Conservation (phyloP, 495 filamentous ascomycete species). For the Cryomyces antarcticus region DNA sequence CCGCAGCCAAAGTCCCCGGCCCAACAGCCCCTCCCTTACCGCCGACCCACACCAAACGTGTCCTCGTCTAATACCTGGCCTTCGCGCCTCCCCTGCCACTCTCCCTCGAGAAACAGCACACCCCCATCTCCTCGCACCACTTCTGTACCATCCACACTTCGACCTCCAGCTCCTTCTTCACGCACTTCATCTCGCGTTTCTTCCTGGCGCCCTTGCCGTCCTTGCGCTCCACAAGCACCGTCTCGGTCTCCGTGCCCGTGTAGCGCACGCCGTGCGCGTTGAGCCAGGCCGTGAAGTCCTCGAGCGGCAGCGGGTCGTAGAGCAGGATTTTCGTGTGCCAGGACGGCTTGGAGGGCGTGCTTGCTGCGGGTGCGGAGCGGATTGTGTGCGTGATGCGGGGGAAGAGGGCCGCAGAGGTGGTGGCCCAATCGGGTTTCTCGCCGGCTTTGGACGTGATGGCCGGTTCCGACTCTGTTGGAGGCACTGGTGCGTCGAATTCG, state of each 20-base stretch:
- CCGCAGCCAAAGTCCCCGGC: too few relatives aligned
- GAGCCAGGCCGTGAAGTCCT: constrained; percentile 70
- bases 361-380: constrained; percentile 27
- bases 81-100: constrained; percentile 6
- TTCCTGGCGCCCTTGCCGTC: constrained; percentile 1
- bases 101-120: constrained; percentile 15
- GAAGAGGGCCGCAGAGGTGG: constrained; percentile 22
- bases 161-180: constrained; percentile 38
- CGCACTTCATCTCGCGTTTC: neutral
- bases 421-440: constrained; percentile 6
- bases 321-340: constrained; percentile 88
- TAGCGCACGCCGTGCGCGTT: constrained; percentile 45
- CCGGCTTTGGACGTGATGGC: too few relatives aligned
- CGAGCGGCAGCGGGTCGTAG: constrained; percentile 79
- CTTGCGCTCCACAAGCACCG: constrained; percentile 26
- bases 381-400: constrained; percentile 46
- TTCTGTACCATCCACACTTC: constrained; percentile 37
- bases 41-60: neutral
- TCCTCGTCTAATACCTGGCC: constrained; percentile 1
- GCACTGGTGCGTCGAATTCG: neutral
- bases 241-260: neutral
- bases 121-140: constrained; percentile 57
- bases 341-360: constrained; percentile 29
- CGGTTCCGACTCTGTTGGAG: neutral
- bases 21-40: too few relatives aligned